phyloP scores from a whole-genome alignment of 345 rosid species.

The Hypericum androsaemum region DNA sequence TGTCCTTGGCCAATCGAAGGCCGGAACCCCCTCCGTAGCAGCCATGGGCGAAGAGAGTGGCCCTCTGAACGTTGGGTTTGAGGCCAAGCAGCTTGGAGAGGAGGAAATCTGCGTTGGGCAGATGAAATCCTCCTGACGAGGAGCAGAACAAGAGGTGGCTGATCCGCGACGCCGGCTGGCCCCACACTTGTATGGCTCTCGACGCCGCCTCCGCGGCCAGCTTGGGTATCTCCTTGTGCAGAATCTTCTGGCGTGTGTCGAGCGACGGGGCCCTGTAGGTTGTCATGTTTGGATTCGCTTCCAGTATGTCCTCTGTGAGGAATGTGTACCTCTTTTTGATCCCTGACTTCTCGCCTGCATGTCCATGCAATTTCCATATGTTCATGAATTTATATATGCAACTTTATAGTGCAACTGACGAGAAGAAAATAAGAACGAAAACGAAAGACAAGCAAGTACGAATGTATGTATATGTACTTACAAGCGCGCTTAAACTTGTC shows the following conservation, averaged over 20 bases:
- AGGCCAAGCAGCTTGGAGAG: conserved; percentile 1
- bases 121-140: background rate
- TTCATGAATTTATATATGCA: no score
- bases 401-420: no score
- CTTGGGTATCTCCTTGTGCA: background rate
- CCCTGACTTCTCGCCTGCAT: background rate
- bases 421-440: no score
- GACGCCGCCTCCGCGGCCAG: conserved; percentile 3
- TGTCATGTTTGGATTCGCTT: background rate
- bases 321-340: background rate
- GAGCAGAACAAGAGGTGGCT: conserved; percentile 2
- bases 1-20: conserved; percentile 9
- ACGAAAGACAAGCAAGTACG: no score
- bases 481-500: no score
- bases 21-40: conserved; percentile 1
- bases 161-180: conserved; percentile 1
- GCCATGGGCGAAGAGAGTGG: conserved; percentile 1
- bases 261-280: background rate
- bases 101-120: conserved; percentile 2
- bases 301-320: background rate
- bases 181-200: conserved; percentile 10
- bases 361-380: no score
- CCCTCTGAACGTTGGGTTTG: background rate
- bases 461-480: no score
- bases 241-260: conserved; percentile 1